Percentiles rank a stretch among this genome's conserved stretches.
phyloP scores from a whole-genome alignment of 345 rosid species.

The Eucalyptus sideroxylon region DNA sequence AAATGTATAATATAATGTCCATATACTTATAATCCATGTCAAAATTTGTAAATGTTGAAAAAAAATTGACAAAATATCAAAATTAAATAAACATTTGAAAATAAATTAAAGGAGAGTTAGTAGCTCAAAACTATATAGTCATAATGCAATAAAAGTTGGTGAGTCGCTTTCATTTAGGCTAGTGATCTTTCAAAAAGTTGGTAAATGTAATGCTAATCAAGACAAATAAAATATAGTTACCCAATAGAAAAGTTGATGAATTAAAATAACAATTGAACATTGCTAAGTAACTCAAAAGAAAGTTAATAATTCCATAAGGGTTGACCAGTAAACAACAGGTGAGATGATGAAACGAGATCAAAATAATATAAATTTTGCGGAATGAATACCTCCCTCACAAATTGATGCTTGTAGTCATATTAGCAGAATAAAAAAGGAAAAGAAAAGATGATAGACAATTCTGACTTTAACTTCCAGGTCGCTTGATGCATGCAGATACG shows the following conservation, averaged over 20 bases:
- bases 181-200: background rate
- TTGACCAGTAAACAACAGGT: background rate
- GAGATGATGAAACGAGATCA: background rate
- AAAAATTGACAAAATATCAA: background rate
- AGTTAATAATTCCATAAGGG: background rate
- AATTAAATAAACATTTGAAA: background rate
- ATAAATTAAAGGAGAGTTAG: background rate
- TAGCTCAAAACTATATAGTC: background rate
- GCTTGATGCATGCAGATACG: too few relatives aligned
- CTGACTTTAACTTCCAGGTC: background rate
- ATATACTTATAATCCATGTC: too few relatives aligned
- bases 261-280: background rate
- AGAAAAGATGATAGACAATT: background rate
- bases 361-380: background rate
- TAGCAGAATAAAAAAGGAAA: background rate
- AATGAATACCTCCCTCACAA: background rate
- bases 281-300: background rate
- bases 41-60: background rate
- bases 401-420: background rate
- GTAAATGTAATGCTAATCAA: background rate
- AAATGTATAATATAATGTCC: too few relatives aligned
- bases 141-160: background rate
- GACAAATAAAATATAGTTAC: background rate
- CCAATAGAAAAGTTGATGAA: background rate
- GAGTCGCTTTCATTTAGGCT: background rate